phyloP scores from a whole-genome alignment of 192 early-diverging fungal genomes.

The Chytriomyces hyalinus region DNA sequence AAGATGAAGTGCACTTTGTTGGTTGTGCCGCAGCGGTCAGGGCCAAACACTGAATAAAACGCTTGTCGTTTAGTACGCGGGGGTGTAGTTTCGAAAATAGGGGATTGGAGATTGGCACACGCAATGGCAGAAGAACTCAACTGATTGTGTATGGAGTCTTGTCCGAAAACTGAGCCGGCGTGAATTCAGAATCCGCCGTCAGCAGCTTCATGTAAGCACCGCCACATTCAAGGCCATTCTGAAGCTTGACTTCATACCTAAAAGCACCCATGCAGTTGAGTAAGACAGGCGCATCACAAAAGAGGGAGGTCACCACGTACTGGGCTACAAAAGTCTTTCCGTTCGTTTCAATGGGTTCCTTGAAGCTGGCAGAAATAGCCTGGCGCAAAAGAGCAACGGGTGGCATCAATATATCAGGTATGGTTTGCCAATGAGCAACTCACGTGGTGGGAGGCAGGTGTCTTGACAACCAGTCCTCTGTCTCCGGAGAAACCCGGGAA shows the following conservation, averaged over 20 bases:
- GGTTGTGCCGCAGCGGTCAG: conserved; percentile 91
- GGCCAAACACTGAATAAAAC: conserved; percentile 82
- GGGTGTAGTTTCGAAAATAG: neutral
- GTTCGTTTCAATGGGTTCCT: conserved; percentile 72
- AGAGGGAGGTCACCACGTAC: neutral
- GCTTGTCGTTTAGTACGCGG: neutral
- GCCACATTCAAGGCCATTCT: conserved; percentile 85
- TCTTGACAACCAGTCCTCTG: conserved; percentile 79
- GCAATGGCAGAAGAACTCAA: conserved; percentile 21
- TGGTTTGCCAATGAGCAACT: neutral
- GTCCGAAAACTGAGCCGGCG: conserved; percentile 74
- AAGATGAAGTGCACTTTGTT: conserved; percentile 95
- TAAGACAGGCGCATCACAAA: neutral
- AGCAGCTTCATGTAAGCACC: conserved; percentile 93
- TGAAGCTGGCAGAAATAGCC: conserved; percentile 80
- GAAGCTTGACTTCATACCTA: conserved; percentile 87
- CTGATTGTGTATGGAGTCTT: conserved; percentile 86
- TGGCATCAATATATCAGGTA: no score
- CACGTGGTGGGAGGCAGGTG: conserved; percentile 81
- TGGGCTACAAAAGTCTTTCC: conserved; percentile 73
- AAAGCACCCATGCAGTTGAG: neutral
- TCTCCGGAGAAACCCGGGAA: conserved; percentile 67
- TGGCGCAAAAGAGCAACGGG: neutral
- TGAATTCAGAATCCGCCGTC: conserved; percentile 65
- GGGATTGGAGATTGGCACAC: no score